Percentiles rank a stretch among this genome's conserved stretches.
These are phyloP conservation scores for Metschnikowia gelsemii DNA, from an alignment of 805 yeast species.

Conservation along the genomic window DNA sequence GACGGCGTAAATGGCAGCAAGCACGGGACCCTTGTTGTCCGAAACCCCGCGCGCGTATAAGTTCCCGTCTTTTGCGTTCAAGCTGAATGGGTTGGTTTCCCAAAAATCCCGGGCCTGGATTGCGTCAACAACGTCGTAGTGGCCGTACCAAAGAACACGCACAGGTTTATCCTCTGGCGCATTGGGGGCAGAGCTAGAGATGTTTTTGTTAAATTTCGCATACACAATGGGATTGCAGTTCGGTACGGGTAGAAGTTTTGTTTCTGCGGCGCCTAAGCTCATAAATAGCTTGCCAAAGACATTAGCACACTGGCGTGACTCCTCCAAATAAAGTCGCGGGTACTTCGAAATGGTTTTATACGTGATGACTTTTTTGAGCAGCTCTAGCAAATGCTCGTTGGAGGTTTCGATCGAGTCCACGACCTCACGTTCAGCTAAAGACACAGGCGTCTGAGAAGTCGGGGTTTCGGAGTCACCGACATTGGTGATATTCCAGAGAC, in stretches of 20 bases:
- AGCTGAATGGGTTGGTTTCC: conserved; percentile 74
- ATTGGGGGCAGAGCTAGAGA: too few species aligned
- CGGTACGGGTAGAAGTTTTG: conserved; percentile 68
- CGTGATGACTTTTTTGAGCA: conserved; percentile 60
- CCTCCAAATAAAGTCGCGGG: conserved; percentile 67
- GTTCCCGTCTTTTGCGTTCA: conserved; percentile 80
- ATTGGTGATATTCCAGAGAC: conserved; percentile 62
- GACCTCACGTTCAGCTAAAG: background rate
- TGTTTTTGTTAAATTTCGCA: conserved; percentile 57
- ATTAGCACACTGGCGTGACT: conserved; percentile 84
- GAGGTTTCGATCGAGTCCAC: conserved; percentile 27
- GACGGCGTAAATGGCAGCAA: conserved; percentile 85
- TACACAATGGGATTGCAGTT: conserved; percentile 85
- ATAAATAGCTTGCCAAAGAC: conserved; percentile 61
- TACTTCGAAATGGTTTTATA: conserved; percentile 76
- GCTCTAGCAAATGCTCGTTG: conserved; percentile 62
- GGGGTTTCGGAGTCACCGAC: conserved; percentile 17
- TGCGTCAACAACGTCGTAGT: conserved; percentile 91
- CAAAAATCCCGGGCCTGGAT: conserved; percentile 54
- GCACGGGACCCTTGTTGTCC: conserved; percentile 91
- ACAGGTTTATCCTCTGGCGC: conserved; percentile 12
- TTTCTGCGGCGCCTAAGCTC: conserved; percentile 64
- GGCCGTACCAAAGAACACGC: conserved; percentile 86
- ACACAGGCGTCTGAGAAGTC: conserved; percentile 4
- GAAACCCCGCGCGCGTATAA: conserved; percentile 89